These are phyloP conservation scores for Candida fluviatilis DNA, from an alignment of 805 yeast species.

Conservation along the genomic window DNA sequence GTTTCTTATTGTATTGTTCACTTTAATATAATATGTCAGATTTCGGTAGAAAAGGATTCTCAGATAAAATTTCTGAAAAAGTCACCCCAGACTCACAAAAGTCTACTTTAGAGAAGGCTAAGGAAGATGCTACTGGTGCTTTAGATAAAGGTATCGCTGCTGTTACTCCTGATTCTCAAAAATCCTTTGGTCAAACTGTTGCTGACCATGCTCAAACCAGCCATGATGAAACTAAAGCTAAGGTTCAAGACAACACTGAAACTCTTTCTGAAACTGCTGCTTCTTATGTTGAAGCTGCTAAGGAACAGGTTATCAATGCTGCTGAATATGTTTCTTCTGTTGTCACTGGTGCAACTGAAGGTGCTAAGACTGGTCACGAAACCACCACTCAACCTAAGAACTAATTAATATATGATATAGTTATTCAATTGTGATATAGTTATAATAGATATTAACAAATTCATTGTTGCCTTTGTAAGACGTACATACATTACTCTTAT, in stretches of 20 bases:
- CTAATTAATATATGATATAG: too few relatives aligned
- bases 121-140: slow-evolving; percentile 65
- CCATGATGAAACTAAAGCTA: slow-evolving; percentile 46
- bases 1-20: too few relatives aligned
- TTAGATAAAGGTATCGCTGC: slow-evolving; percentile 60
- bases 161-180: slow-evolving; percentile 60
- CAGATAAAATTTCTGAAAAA: slow-evolving; percentile 64
- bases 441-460: too few relatives aligned
- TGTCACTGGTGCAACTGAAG: slow-evolving; percentile 55
- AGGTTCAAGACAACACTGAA: slow-evolving; percentile 18
- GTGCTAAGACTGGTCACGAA: slow-evolving; percentile 37
- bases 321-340: slow-evolving; percentile 54
- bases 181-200: slow-evolving; percentile 65
- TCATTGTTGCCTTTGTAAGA: too few relatives aligned
- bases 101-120: slow-evolving; percentile 57
- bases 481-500: too few relatives aligned
- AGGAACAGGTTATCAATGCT: slow-evolving; percentile 49
- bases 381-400: not conserved
- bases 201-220: slow-evolving; percentile 59
- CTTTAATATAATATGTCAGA: slow-evolving; percentile 39
- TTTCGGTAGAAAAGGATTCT: slow-evolving; percentile 71
- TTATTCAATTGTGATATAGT: too few relatives aligned
- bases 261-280: slow-evolving; percentile 40
- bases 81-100: slow-evolving; percentile 72
- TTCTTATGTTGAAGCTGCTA: slow-evolving; percentile 51